Percentiles rank a stretch among this genome's conserved stretches.
Evolutionary conservation across 2,329 filamentous ascomycete species (phyloP).

Genomic region (Cryphonectria naterciae): DNA sequence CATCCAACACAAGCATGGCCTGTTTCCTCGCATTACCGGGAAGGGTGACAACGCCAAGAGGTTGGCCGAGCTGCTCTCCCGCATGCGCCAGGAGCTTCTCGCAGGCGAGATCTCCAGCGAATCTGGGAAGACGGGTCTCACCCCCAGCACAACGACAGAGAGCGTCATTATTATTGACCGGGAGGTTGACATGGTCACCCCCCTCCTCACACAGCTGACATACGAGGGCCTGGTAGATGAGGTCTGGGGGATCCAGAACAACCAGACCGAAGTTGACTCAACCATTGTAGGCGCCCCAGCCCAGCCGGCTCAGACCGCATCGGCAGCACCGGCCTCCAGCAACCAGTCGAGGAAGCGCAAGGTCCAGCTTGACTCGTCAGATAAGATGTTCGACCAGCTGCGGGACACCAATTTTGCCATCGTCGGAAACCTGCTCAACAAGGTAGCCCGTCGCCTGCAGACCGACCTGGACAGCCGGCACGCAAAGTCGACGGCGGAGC

Average conservation of each 20-base stretch:
- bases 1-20: constrained; percentile 86
- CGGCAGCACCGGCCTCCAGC: constrained; percentile 58
- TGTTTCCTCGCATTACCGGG: constrained; percentile 92
- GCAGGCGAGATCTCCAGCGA: constrained; percentile 76
- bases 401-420: constrained; percentile 95
- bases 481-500: constrained; percentile 83
- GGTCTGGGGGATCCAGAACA: constrained; percentile 87
- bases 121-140: constrained; percentile 66
- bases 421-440: constrained; percentile 86
- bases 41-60: constrained; percentile 94
- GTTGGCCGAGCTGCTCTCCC: constrained; percentile 81
- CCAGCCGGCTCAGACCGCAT: constrained; percentile 56
- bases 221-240: constrained; percentile 97
- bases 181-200: constrained; percentile 91
- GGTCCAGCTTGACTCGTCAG: constrained; percentile 84
- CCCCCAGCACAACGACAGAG: constrained; percentile 86
- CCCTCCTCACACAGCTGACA: constrained; percentile 89
- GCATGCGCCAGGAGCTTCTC: constrained; percentile 87
- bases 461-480: constrained; percentile 87
- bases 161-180: constrained; percentile 94
- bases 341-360: constrained; percentile 76
- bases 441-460: constrained; percentile 84
- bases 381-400: constrained; percentile 85
- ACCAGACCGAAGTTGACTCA: constrained; percentile 89
- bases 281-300: constrained; percentile 80